Base-by-base conservation (phyloP, 176 grass and related monocot genomes). In the Ensete ventricosum region DNA sequence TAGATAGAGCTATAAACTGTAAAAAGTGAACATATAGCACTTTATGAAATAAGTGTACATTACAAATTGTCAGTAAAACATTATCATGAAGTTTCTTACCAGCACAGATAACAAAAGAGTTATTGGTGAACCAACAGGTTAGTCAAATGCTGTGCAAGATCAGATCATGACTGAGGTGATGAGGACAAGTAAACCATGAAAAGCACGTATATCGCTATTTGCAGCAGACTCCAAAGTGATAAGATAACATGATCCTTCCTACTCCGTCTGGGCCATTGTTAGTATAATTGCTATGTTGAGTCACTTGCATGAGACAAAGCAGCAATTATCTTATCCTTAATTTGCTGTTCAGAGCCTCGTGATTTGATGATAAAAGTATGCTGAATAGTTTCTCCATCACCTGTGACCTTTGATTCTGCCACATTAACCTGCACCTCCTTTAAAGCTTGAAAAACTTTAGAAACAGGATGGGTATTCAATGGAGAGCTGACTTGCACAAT, bases 331-430 rank as follows among this genome's bases (percentile, higher is more conserved):
- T 99, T 94, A 60, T 91, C 95, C 54, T 89, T 99, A 1, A 84
- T 99, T 85, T 99, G 84, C 58, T 87, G 82, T 75, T 94, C 95
- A 2, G 86, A 70, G 26, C 86, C 95, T 22, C 90, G 86, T 14
- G 88, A 91, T 62, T 89, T 90, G 71, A 99, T 89, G 51, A 91
- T 82, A 54, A 99, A 89, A 22, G 90, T 89, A 76, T 99, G 95
- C 73, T 74, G 52, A 53, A 74, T 74, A 57, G 53, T 74, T 24
- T 55, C 72, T 27, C 9, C 53, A 3, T 14, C 72, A 25, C 53
- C 72, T 25, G 72, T 27, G 1, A 99, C 78, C 81, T 94, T 99
- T 0, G 90, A 94, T 70, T 99, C 95, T 0, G 81, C 82, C 54
- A 88, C 84, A 9, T 48, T 25, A 9, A 99, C 80, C 67, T 91